Conservation (phyloP, 306 rosid genomes). For the Lathyrus sativus region DNA sequence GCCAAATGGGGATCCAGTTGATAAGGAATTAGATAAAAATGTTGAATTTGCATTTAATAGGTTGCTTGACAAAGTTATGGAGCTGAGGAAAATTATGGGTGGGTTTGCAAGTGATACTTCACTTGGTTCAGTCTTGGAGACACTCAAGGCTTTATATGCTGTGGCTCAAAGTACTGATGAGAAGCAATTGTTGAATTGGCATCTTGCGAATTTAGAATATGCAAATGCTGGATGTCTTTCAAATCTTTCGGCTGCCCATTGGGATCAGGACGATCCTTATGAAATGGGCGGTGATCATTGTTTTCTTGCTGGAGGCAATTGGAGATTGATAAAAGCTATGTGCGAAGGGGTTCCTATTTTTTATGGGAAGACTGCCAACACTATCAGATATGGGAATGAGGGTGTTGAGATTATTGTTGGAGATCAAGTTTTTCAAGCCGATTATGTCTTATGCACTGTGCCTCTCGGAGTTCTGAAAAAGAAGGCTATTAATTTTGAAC, state of each 20-base stretch:
- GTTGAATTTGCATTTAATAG: constrained; percentile 75
- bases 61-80: constrained; percentile 90
- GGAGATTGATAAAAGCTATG: constrained; percentile 79
- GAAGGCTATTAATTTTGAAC: constrained; percentile 62
- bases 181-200: constrained; percentile 91
- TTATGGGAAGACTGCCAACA: constrained; percentile 62
- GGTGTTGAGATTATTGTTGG: constrained; percentile 83
- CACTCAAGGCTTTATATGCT: constrained; percentile 66
- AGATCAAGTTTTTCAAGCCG: constrained; percentile 72
- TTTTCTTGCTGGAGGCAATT: constrained; percentile 92
- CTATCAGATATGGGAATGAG: constrained; percentile 65
- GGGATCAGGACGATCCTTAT: constrained; percentile 98
- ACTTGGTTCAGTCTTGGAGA: constrained; percentile 84
- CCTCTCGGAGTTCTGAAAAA: constrained; percentile 93
- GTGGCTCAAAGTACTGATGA: constrained; percentile 69
- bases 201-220: constrained; percentile 88
- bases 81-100: constrained; percentile 83
- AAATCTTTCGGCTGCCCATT: constrained; percentile 81
- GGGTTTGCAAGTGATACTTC: constrained; percentile 79
- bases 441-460: constrained; percentile 79
- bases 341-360: constrained; percentile 83
- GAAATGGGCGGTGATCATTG: constrained; percentile 99
- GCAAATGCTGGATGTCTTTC: constrained; percentile 99
- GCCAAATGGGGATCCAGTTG: constrained; percentile 76
- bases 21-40: constrained; percentile 58